Evolutionary conservation across 1,284 basidiomycete species (phyloP).

Genomic region (Ceratobasidium sp.): DNA sequence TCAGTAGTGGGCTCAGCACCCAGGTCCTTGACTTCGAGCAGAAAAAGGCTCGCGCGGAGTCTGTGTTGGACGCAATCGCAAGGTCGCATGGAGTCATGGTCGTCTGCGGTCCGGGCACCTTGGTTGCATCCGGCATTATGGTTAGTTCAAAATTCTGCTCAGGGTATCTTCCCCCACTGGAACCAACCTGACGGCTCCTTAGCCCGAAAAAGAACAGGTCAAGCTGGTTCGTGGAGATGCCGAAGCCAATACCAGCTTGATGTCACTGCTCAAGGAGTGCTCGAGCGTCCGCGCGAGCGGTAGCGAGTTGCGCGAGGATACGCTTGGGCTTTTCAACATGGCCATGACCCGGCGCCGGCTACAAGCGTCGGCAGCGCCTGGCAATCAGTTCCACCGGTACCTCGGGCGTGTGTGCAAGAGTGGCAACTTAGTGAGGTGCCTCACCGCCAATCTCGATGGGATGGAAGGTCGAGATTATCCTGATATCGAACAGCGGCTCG

Average conservation of each 20-base stretch:
- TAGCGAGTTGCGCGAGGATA: slow-evolving; percentile 12
- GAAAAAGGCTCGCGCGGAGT: neutral
- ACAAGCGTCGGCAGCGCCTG: neutral
- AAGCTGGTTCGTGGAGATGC: neutral
- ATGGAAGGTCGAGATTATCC: neutral
- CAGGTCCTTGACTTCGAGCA: neutral
- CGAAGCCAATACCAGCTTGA: too few species aligned
- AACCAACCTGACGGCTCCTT: neutral
- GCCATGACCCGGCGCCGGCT: neutral
- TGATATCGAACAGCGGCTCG: neutral
- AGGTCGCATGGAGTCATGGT: neutral
- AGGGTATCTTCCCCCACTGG: too few species aligned
- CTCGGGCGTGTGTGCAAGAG: neutral
- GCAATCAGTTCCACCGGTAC: neutral
- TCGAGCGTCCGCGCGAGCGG: too few species aligned
- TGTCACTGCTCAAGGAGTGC: too few species aligned
- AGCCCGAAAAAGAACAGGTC: neutral
- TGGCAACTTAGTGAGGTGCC: neutral
- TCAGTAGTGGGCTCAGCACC: too few species aligned
- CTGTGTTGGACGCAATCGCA: neutral
- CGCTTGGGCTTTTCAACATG: neutral
- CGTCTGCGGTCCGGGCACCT: neutral
- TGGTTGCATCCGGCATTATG: neutral
- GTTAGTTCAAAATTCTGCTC: slow-evolving; percentile 9
- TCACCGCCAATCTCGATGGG: neutral